Conservation (phyloP, 306 rosid genomes). For the Quercus agrifolia region DNA sequence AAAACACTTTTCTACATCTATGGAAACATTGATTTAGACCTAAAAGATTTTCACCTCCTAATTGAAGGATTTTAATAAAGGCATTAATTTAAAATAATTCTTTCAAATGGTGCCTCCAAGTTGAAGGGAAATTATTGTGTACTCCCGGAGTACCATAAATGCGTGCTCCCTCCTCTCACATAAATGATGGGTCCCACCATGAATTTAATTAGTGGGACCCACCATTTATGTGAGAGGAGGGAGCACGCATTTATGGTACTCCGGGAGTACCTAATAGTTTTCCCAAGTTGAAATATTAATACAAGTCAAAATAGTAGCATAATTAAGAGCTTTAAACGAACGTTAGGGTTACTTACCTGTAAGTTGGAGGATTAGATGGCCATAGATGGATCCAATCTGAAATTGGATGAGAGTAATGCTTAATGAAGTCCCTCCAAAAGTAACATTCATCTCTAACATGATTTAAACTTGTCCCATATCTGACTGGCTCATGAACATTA, state of each 20-base stretch:
- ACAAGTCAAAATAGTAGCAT: neutral
- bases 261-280: no score
- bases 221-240: no score
- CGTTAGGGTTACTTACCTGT: constrained; percentile 28
- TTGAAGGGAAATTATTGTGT: no score
- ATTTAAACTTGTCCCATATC: constrained; percentile 55
- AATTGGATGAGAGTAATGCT: constrained; percentile 52
- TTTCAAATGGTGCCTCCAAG: neutral
- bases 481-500: constrained; percentile 41
- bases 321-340: neutral
- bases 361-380: constrained; percentile 52
- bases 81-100: neutral
- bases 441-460: constrained; percentile 37
- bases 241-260: no score
- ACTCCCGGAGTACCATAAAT: no score
- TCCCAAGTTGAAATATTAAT: neutral
- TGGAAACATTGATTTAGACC: no score
- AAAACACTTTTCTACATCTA: no score
- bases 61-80: neutral
- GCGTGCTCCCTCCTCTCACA: no score
- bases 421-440: constrained; percentile 64
- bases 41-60: neutral
- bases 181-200: no score
- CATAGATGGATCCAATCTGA: constrained; percentile 50
- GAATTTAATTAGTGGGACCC: no score